phyloP scores from a whole-genome alignment of 345 rosid genomes.

The Boechera divaricarpa region DNA sequence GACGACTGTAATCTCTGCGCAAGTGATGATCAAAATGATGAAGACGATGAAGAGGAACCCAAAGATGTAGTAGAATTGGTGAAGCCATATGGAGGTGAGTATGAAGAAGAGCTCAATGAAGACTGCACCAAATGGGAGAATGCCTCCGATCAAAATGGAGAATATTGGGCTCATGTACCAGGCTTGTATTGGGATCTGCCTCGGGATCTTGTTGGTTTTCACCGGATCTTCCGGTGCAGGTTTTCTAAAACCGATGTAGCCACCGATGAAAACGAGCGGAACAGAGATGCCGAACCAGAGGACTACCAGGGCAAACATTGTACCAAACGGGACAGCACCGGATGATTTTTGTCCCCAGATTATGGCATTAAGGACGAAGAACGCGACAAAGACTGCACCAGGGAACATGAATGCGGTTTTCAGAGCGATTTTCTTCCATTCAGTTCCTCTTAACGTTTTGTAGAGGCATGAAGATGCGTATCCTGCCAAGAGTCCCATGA shows the following conservation, averaged over 20 bases:
- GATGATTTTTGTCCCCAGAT: constrained; percentile 97
- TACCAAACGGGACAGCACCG: constrained; percentile 94
- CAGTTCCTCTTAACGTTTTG: constrained; percentile 81
- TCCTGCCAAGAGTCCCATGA: constrained; percentile 92
- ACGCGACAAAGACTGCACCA: constrained; percentile 59
- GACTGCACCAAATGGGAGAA: constrained; percentile 95
- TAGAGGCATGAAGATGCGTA: constrained; percentile 78
- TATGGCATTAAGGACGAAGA: constrained; percentile 81
- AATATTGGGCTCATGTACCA: constrained; percentile 91
- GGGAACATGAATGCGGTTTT: constrained; percentile 85
- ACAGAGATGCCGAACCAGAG: constrained; percentile 96
- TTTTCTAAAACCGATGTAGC: constrained; percentile 75
- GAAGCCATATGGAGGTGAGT: constrained; percentile 89
- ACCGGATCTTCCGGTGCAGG: constrained; percentile 81
- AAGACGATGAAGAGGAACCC: constrained; percentile 93
- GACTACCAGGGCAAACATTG: constrained; percentile 82
- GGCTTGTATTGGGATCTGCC: constrained; percentile 81
- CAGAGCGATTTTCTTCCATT: constrained; percentile 83
- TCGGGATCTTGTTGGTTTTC: constrained; percentile 86
- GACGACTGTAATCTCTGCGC: constrained; percentile 89
- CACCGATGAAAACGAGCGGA: constrained; percentile 79
- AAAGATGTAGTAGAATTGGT: constrained; percentile 91
- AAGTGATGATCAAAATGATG: constrained; percentile 72
- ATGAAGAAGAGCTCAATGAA: constrained; percentile 95
- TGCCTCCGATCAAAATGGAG: constrained; percentile 87